These are phyloP conservation scores for Bacterosira constricta DNA, from an alignment of 108 stramenopile species.

Conservation along the genomic window DNA sequence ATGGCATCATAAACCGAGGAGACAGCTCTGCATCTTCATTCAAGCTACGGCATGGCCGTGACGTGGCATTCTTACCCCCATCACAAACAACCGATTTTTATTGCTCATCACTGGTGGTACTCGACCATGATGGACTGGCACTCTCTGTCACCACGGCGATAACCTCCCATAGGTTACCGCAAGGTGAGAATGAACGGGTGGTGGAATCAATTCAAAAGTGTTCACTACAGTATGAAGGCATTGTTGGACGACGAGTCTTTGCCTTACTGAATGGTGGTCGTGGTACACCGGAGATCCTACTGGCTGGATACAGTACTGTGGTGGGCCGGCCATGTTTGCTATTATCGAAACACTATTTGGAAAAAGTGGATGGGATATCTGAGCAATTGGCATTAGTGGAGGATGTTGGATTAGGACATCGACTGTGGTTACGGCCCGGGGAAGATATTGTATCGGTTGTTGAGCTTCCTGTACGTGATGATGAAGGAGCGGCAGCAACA, in stretches of 20 bases:
- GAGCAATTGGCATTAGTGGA: constrained; percentile 47
- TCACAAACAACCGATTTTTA: constrained; percentile 39
- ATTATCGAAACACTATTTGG: constrained; percentile 33
- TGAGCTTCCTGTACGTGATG: constrained; percentile 60
- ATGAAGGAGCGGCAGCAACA: constrained; percentile 34
- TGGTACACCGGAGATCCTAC: constrained; percentile 56
- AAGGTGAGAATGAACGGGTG: constrained; percentile 35
- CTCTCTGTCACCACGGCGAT: constrained; percentile 45
- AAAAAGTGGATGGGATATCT: constrained; percentile 19
- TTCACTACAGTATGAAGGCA: constrained; percentile 52
- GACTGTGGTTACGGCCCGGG: constrained; percentile 59
- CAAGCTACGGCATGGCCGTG: constrained; percentile 57
- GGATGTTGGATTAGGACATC: constrained; percentile 17
- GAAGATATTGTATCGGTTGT: constrained; percentile 64
- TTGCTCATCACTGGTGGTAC: constrained; percentile 58
- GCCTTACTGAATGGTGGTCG: constrained; percentile 39
- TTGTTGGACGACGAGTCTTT: constrained; percentile 65
- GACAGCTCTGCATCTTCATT: constrained; percentile 42
- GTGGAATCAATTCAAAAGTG: constrained; percentile 51
- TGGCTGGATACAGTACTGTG: constrained; percentile 34
- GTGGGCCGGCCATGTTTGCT: constrained; percentile 58
- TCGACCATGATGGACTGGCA: constrained; percentile 50
- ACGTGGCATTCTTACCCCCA: constrained; percentile 69
- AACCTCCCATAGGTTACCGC: constrained; percentile 13
- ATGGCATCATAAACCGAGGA: constrained; percentile 33